phyloP scores from a whole-genome alignment of 1,139 yeast genomes.

The Yamadazyma triangularis region DNA sequence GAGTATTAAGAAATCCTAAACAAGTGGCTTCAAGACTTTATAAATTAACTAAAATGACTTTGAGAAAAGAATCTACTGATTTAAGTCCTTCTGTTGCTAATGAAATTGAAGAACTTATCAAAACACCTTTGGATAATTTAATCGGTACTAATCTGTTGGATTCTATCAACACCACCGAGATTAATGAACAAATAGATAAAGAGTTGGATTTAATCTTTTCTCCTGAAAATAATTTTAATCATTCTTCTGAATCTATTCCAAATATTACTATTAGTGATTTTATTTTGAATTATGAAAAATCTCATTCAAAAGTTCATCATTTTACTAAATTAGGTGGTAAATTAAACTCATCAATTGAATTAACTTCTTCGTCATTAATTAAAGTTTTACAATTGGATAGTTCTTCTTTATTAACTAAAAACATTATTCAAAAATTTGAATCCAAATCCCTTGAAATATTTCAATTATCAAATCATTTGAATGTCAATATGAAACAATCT shows the following conservation, averaged over 20 bases:
- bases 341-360: constrained; percentile 1
- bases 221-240: constrained; percentile 17
- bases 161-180: constrained; percentile 15
- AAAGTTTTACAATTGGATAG: constrained; percentile 2
- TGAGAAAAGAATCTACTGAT: neutral
- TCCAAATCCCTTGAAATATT: constrained; percentile 5
- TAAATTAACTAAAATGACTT: constrained; percentile 16
- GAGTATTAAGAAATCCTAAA: constrained; percentile 33
- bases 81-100: constrained; percentile 12
- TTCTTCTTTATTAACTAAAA: constrained; percentile 2
- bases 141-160: constrained; percentile 13
- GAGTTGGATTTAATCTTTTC: constrained; percentile 24
- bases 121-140: constrained; percentile 23
- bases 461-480: constrained; percentile 8
- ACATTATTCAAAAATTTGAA: constrained; percentile 6
- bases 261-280: constrained; percentile 6
- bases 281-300: constrained; percentile 7
- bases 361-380: constrained; percentile 4
- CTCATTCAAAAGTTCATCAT: constrained; percentile 7
- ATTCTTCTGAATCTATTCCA: constrained; percentile 9
- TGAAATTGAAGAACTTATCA: constrained; percentile 20
- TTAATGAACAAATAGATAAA: constrained; percentile 19
- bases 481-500: constrained; percentile 7
- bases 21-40: constrained; percentile 36
- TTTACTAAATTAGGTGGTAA: constrained; percentile 9